Evolutionary conservation across 1,284 basidiomycete species (phyloP), one percentile per base, ranked within the genome.

Genomic region (Leccinum pachyderme): DNA sequence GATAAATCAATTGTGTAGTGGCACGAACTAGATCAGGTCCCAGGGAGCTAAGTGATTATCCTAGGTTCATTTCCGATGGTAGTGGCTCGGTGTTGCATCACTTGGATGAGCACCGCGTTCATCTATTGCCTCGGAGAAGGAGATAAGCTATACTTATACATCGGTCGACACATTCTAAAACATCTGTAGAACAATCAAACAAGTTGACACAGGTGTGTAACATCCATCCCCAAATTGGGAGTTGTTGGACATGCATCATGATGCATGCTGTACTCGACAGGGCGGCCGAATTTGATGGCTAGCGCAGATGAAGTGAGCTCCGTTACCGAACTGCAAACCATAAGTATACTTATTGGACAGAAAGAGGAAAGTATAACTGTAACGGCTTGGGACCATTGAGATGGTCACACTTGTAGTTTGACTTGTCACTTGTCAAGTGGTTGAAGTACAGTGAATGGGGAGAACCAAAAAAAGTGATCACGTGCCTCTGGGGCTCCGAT

Each of bases 111-210:
- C 8, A 45, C 25, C 22, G 33, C 28, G 29, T 45, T 31, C 25
- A 33, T 8, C 18, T n/a, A 47, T 27, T 15, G 24, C 35, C 27
- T n/a, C 8, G n/a, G 24, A 44, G 18, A 32, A 29, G 6, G 7
- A 12, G 18, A 25, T 44, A 25, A 24, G 9, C 43, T 27, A 47
- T 22, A 13, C 33, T 51, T 18, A 63, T 59, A 41, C 66, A 18
- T 63, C 57, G 8, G 55, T 66, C 8, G 56, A 62, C 33, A 65
- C 63, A 18, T 18, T 18, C 4, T 57, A 69, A 54, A 27, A 68
- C 66, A 24, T 66, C 64, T 66, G 51, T 7, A 12, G 7, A 25
- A 37, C 2, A 5, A 48, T 22, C 7, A 6, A 47, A 27, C 3
- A 25, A n/a, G n/a, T 18, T 18, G 18, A 18, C 1, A 18, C 18